Evolutionary conservation across 768 basidiomycete genomes (phyloP), one percentile per base, ranked within the genome.

Genomic region (Mycena venus): DNA sequence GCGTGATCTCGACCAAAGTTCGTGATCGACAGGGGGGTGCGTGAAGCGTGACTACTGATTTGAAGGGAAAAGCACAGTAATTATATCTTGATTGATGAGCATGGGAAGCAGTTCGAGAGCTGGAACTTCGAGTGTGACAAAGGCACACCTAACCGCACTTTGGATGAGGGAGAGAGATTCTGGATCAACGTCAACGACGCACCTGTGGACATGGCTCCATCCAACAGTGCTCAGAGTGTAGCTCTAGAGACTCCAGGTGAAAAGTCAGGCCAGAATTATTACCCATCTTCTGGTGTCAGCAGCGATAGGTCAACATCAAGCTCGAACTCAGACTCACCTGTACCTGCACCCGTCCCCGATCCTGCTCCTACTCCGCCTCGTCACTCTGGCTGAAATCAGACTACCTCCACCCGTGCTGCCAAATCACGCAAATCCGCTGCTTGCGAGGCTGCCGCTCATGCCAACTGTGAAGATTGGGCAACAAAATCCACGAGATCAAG

Each of bases 121-220:
- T 42, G 56, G 1, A 68, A 68, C 29, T 42, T 68, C n/a, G 40
- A 47, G 32, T 68, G 59, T 27, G 67, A 68, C 25, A 58, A 68
- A 19, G 67, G 67, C 2, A 15, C 9, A 1, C 25, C 65, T 56
- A 36, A 67, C 38, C 65, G 53, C 53, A 56, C 65, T 0, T n/a
- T n/a, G 53, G 65, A 67, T 67, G 68, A 12, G 65, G 65, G 53
- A 53, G 49, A 51, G 53, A 44, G 27, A 19, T 23, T 49, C 29
- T 31, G 29, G 31, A 34, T 25, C n/a, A 21, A 55, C 17, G 15
- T 14, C 9, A 49, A 65, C 9, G 49, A 65, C 1, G 23, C 64
- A 65, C 64, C 64, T 56, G 65, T 47, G 62, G 62, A 64, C 27
- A 5, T 14, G 15, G 31, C 31, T 49, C 47, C 62, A 64, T 32